phyloP scores from a whole-genome alignment of 768 basidiomycete species.

The Naganishia friedmannii region DNA sequence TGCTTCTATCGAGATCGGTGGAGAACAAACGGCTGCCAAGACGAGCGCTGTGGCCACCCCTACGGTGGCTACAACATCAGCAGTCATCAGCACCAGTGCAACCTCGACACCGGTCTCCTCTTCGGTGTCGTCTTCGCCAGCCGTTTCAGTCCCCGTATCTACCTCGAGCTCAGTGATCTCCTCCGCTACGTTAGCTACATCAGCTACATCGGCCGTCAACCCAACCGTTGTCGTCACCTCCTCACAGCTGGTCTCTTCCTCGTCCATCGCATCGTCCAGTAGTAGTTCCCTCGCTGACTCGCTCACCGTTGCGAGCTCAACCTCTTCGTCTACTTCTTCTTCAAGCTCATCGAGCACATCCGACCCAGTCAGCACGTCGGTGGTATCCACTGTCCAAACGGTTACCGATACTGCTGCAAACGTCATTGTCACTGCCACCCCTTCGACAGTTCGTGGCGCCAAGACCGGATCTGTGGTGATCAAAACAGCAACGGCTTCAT shows the following conservation, averaged over 20 bases:
- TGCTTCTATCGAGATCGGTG: constrained; percentile 6
- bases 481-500: background rate
- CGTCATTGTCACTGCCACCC: background rate
- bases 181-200: constrained; percentile 1
- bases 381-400: constrained; percentile 15
- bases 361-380: background rate
- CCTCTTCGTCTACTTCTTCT: background rate
- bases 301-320: background rate
- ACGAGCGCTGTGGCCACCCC: background rate
- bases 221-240: background rate
- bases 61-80: background rate
- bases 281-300: background rate
- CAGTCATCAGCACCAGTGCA: background rate
- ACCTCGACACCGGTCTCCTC: background rate
- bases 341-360: constrained; percentile 9
- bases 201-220: background rate
- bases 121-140: background rate
- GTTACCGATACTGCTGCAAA: background rate
- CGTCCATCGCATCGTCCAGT: background rate
- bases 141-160: background rate
- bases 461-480: background rate
- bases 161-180: constrained; percentile 14
- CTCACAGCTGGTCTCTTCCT: background rate
- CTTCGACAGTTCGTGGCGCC: background rate
- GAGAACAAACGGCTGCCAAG: constrained; percentile 6